Base-by-base conservation (phyloP, 129 eudicot genomes). In the Lactuca saligna region DNA sequence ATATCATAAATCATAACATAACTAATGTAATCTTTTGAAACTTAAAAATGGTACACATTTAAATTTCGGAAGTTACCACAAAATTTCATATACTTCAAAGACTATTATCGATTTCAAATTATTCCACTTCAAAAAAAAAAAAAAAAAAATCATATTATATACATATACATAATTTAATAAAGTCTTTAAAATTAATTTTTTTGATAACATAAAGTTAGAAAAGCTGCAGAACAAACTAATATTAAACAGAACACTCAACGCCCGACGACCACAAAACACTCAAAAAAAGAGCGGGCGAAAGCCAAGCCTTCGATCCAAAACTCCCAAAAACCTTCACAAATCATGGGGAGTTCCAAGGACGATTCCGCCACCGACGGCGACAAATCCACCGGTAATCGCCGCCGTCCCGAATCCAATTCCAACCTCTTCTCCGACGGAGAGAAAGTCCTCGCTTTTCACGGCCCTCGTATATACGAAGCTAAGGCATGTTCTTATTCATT, bases 371-470 rank as follows among this genome's bases (percentile, higher is more conserved):
- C 87, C 77, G 95, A 87, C 74, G 80, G 83, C 79, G 97, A 83
- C 44, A 72, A 87, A 71, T 77, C 95, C 44, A 77, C 82, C 77
- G 91, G 75, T 59, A 88, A 85, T 63, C 91, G 72, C 66, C 76
- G 78, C 56, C 76, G 78, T n/a, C 84, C 85, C 3, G 86, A 85
- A 0, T 67, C 87, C 73, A 71, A 61, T 63, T 81, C 89, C 57
- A 61, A 66, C 57, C 59, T 81, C 59, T 88, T 68, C 81, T 65
- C 81, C 64, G 96, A 88, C 57, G 96, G 91, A 56, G 96, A 88
- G 72, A 88, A 79, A 54, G 91, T 88, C 38, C 91, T 88, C 10
- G 96, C 96, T 56, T 88, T 81, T 81, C 96, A 88, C 75, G 96
- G 91, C 32, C 91, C 96, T 38, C 83, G 87, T 57, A 83, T 88